Evolutionary conservation across 257 asterid species (phyloP).

Genomic region (Solanum neorickii): DNA sequence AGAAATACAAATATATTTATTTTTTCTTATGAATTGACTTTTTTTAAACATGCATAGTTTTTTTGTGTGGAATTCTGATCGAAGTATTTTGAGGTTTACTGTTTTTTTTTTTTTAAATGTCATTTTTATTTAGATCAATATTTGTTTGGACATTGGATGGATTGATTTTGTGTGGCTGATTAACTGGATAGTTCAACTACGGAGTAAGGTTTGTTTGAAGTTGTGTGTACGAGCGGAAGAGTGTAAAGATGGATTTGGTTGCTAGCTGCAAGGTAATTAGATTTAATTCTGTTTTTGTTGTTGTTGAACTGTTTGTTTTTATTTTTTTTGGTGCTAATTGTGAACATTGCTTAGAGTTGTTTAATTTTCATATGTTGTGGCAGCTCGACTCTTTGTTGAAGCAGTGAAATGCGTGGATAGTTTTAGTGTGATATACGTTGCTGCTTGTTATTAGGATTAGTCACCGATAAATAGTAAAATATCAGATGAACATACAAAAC

Average conservation of each 20-base stretch:
- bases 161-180: background rate
- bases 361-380: background rate
- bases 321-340: background rate
- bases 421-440: background rate
- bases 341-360: background rate
- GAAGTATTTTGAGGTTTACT: background rate
- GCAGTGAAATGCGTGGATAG: background rate
- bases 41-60: background rate
- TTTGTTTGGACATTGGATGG: background rate
- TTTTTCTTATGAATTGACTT: background rate
- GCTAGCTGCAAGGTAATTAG: slow-evolving; percentile 64
- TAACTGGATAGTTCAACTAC: background rate
- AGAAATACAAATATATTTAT: background rate
- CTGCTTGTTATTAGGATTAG: background rate
- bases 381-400: background rate
- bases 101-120: background rate
- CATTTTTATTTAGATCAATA: background rate
- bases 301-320: background rate
- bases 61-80: background rate
- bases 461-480: background rate
- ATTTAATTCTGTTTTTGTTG: background rate
- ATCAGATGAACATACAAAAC: background rate
- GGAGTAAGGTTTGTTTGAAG: background rate
- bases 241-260: slow-evolving; percentile 59
- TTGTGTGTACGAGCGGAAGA: background rate